Evolutionary conservation across 2,329 filamentous ascomycete genomes (phyloP).

Genomic region (Hirsutella thompsonii): DNA sequence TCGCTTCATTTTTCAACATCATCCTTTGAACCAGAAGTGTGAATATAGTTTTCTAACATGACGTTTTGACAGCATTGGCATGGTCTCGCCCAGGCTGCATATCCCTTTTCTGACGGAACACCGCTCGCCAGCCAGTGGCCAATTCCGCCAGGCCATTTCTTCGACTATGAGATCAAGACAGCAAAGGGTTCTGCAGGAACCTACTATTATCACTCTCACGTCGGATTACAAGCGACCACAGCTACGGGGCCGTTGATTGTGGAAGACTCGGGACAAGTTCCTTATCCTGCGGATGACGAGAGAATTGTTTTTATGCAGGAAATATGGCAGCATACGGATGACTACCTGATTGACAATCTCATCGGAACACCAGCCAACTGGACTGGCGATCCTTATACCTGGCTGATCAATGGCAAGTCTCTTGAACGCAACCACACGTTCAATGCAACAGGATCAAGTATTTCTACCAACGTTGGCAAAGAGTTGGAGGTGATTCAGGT

Average conservation of each 20-base stretch:
- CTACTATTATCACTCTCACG: slow-evolving; percentile 58
- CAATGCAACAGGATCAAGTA: slow-evolving; percentile 1
- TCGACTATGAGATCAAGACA: slow-evolving; percentile 52
- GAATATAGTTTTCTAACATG: no score
- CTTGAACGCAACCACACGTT: not conserved
- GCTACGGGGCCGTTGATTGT: slow-evolving; percentile 33
- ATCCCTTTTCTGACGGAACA: slow-evolving; percentile 52
- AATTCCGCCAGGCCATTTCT: slow-evolving; percentile 46
- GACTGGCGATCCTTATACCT: slow-evolving; percentile 5
- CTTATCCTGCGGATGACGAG: slow-evolving; percentile 51
- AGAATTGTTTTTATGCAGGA: slow-evolving; percentile 38
- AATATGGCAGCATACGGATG: slow-evolving; percentile 24
- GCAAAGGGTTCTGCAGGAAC: slow-evolving; percentile 41
- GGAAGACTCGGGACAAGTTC: slow-evolving; percentile 27
- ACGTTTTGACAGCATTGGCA: slow-evolving; percentile 52
- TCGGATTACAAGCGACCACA: slow-evolving; percentile 39
- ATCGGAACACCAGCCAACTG: slow-evolving; percentile 29
- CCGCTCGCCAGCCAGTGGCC: slow-evolving; percentile 52
- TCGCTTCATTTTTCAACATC: no score
- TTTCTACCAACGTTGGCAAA: no score
- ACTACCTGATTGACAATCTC: slow-evolving; percentile 34
- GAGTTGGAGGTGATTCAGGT: slow-evolving; percentile 39
- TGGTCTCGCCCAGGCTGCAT: slow-evolving; percentile 38
- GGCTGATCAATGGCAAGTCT: not conserved
- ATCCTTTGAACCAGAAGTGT: not conserved